A percentile compares a stretch with the other conserved stretches of the same genome.
These are phyloP conservation scores for Ophiosphaerella korrae DNA, from an alignment of 2,329 filamentous ascomycete genomes.

Conservation along the genomic window DNA sequence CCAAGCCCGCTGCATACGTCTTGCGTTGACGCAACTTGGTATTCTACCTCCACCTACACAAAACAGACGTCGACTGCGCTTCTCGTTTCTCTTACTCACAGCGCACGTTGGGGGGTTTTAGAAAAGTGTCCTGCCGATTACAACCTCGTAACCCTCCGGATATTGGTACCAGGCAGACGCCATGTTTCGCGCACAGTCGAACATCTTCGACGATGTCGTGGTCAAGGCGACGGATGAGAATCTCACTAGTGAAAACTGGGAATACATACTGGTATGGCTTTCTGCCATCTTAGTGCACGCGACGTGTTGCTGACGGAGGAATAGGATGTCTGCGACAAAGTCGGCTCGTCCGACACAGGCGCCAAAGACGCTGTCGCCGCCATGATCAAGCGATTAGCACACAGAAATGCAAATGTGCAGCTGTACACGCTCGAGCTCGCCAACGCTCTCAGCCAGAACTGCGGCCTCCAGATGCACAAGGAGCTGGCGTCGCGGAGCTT, in stretches of 20 bases:
- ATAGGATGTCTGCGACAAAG: conserved; percentile 66
- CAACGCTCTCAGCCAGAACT: conserved; percentile 91
- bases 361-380: conserved; percentile 86
- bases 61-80: neutral
- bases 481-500: conserved; percentile 90
- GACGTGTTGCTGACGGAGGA: neutral
- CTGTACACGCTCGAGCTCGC: conserved; percentile 90
- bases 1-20: conserved; percentile 27
- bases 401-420: conserved; percentile 95
- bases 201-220: conserved; percentile 72
- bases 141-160: neutral
- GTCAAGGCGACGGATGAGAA: conserved; percentile 96
- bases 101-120: neutral
- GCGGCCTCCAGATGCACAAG: conserved; percentile 82
- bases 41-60: conserved; percentile 5
- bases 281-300: neutral
- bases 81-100: too few relatives aligned
- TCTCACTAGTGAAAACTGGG: conserved; percentile 82
- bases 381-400: conserved; percentile 88
- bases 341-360: conserved; percentile 57
- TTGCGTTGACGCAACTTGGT: conserved; percentile 5
- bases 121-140: neutral
- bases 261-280: conserved; percentile 63
- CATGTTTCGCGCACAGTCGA: conserved; percentile 63
- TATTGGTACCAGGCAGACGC: conserved; percentile 18